Base-by-base conservation (phyloP, 176 grass and related monocot species). In the Avena eriantha region DNA sequence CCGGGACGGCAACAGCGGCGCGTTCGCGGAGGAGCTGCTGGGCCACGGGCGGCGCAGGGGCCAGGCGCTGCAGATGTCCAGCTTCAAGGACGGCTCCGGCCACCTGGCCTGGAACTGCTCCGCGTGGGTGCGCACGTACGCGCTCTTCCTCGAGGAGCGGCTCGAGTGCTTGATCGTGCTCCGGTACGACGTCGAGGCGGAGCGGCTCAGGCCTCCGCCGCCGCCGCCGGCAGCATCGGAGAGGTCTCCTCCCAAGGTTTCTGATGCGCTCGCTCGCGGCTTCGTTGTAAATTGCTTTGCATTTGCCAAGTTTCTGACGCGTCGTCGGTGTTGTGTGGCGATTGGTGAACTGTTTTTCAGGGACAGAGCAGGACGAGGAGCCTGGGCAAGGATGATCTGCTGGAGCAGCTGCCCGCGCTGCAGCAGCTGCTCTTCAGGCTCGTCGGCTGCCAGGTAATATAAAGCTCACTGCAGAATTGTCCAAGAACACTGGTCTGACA, bases 101-200 rank as follows among this genome's bases (percentile, higher is more conserved):
- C 81, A 90, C 39, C 84, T 90, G 88, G 93, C 96, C 18, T 98
- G 93, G 93, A 88, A 98, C 88, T 98, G 92, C 87, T 98, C 96
- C 9, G 88, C 93, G 43, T 98, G 96, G 96, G 92, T 94, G 76
- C 93, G 96, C 70, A 94, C 93, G 0, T 98, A 98, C 76, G 90
- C 96, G 19, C 88, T 98, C 66, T 98, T 94, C 79, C 83, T 98
- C n/a, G 96, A 98, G 90, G 96, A 98, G 78, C 77, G 93, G 71
- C 93, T 95, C 26, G 96, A 98, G 51, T 95, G 96, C 79, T 91
- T 92, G 90, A 86, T 61, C 45, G 80, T 95, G 26, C 81, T 94
- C 7, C 93, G 92, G 72, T 98, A 95, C 78, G 93, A 95, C 76
- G 92, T 98, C 60, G 90, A 95, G 78, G 76, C 88, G 4, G 92